phyloP scores from a whole-genome alignment of 495 filamentous ascomycete species.

The Lophiostoma macrostomum region DNA sequence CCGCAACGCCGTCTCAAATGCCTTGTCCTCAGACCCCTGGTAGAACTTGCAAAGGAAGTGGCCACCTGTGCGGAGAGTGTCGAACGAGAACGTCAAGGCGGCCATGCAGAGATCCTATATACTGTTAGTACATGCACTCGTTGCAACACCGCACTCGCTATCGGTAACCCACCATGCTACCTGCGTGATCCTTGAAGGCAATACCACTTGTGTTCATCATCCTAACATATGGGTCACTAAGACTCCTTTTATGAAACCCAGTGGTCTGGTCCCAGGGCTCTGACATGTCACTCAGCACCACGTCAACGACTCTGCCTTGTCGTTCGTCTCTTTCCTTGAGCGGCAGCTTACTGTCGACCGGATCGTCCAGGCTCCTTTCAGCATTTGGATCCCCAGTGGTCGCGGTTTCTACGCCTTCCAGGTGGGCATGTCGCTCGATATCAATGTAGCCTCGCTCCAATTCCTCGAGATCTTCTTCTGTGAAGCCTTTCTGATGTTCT shows the following conservation, averaged over 20 bases:
- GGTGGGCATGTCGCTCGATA: constrained; percentile 35
- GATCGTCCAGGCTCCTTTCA: constrained; percentile 27
- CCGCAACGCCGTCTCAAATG: constrained; percentile 66
- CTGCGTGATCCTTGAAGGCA: constrained; percentile 79
- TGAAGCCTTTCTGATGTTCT: constrained; percentile 15
- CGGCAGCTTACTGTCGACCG: constrained; percentile 15
- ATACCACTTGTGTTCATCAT: constrained; percentile 98
- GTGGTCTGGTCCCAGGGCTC: constrained; percentile 82
- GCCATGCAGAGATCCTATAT: constrained; percentile 80
- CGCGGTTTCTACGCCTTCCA: constrained; percentile 30
- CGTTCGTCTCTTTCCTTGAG: constrained; percentile 37
- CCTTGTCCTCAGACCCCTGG: constrained; percentile 79
- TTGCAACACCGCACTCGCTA: neutral
- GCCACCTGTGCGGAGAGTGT: constrained; percentile 76
- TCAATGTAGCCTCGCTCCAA: constrained; percentile 40
- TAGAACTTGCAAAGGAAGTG: constrained; percentile 98
- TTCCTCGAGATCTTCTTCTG: constrained; percentile 41
- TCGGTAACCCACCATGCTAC: constrained; percentile 76
- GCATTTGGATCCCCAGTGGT: constrained; percentile 14
- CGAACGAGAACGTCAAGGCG: constrained; percentile 76
- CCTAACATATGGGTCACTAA: constrained; percentile 92
- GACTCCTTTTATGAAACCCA: constrained; percentile 75
- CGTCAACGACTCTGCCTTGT: constrained; percentile 69
- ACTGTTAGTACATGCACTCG: constrained; percentile 2
- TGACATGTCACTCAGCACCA: constrained; percentile 98